Percentiles rank a stretch among this genome's conserved stretches.
Evolutionary conservation across 2,329 filamentous ascomycete genomes (phyloP).

Genomic region (Pseudogymnoascus sp.): DNA sequence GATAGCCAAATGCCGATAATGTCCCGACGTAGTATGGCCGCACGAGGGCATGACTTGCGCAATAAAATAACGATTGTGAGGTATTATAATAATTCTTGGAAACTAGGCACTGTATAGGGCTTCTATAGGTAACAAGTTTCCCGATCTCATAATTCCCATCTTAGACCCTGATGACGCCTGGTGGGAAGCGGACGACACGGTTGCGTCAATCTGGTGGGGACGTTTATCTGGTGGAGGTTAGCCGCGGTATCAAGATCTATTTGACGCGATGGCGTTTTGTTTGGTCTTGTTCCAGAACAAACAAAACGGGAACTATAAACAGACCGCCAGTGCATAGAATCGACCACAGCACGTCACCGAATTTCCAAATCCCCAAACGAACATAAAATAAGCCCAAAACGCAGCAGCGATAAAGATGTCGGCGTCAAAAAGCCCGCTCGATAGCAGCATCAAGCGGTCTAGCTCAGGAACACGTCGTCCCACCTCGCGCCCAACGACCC

Average conservation of each 20-base stretch:
- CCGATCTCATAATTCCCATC: neutral
- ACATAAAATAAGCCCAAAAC: neutral
- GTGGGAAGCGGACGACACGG: neutral
- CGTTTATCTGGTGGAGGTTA: conserved; percentile 4
- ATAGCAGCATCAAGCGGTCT: conserved; percentile 24
- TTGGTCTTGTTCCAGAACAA: conserved; percentile 2
- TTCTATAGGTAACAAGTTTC: neutral
- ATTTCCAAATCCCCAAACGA: neutral
- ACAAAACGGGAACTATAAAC: neutral
- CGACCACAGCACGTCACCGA: neutral
- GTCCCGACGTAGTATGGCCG: neutral
- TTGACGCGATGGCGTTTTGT: conserved; percentile 8
- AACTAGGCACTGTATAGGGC: neutral
- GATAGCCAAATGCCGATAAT: neutral
- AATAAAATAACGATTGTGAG: neutral
- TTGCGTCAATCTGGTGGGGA: conserved; percentile 7
- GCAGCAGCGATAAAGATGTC: conserved; percentile 13
- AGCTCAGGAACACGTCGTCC: conserved; percentile 24
- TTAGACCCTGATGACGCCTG: neutral
- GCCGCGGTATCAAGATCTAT: neutral
- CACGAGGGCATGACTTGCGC: neutral
- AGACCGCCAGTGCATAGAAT: neutral
- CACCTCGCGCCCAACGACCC: conserved; percentile 68
- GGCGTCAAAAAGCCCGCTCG: conserved; percentile 26
- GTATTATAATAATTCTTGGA: neutral